Base-by-base conservation (phyloP, 768 basidiomycete genomes). In the Pleurotus giganteus region DNA sequence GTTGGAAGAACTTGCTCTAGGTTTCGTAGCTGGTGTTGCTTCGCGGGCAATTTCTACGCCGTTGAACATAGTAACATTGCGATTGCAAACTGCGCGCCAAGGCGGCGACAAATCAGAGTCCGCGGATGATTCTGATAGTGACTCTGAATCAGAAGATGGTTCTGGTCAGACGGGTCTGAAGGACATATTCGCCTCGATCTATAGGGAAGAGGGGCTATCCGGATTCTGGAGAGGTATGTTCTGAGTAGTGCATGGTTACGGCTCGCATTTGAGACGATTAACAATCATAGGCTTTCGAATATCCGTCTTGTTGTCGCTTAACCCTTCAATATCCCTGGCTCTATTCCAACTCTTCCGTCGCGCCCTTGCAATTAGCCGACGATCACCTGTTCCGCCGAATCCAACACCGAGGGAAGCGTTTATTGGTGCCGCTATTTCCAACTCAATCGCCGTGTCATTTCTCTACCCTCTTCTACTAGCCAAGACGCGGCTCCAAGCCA, bases 401-500 rank as follows among this genome's bases (percentile, higher is more conserved):
- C 73, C 77, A 8, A 71, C 66, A 1, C 71, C 79, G 8, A 58
- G 66, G 4, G 74, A 81, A 57, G 79, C 82, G 0, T 85, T 85
- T 63, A 57, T 85, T 39, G 78, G 78, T n/a, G 83, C 73, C 1
- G 83, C 83, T 0, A 66, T 80, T 21, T 77, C 83, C 0, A 82
- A 80, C 58, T 73, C 80, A 0, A 65, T 82, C 74, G 81, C 81
- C 0, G 69, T 75, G 5, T 62, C 71, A 0, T 53, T 82, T 1
- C 66, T 83, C 6, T 85, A 85, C 61, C 84, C 84, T 0, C 69
- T 85, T 26, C 81, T 85, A 17, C 74, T 85, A 15, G 79, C 82
- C 15, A 86, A 85, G 67, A 82, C 79, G 17, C 75, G 79, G 4
- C 69, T 79, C 4, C 81, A 79, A 55, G 70, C 66, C 13, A 65